Conservation (phyloP, 2,329 filamentous ascomycete genomes). For the Fusarium neocosmosporiellum region DNA sequence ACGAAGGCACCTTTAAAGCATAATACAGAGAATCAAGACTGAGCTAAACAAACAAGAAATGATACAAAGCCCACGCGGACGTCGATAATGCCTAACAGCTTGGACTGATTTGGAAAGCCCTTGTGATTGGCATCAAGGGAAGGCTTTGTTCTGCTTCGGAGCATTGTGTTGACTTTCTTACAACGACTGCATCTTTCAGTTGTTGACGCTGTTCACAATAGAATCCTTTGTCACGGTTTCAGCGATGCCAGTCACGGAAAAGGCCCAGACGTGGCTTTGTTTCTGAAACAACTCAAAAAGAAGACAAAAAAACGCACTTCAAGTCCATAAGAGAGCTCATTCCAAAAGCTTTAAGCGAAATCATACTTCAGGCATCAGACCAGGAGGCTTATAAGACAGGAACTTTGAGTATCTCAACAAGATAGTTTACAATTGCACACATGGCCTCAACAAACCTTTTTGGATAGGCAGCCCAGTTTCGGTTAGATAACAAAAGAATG, state of each 20-base stretch:
- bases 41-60: neutral
- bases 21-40: neutral
- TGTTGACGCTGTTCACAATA: neutral
- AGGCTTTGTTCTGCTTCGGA: neutral
- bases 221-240: neutral
- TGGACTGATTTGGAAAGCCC: neutral
- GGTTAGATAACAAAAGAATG: neutral
- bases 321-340: neutral
- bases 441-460: neutral
- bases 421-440: too few species aligned
- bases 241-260: neutral
- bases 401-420: too few species aligned
- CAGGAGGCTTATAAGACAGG: neutral
- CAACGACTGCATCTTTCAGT: neutral
- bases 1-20: neutral
- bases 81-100: neutral
- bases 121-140: neutral
- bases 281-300: neutral
- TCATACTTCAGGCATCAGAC: neutral
- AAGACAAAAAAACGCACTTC: neutral
- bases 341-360: neutral
- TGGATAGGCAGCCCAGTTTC: neutral
- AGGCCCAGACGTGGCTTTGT: too few species aligned
- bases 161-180: neutral
- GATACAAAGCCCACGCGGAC: neutral